Percentiles rank a stretch among this genome's conserved stretches.
Evolutionary conservation across 164 flowering plant species (phyloP).

Genomic region (Liriodendron chinense): DNA sequence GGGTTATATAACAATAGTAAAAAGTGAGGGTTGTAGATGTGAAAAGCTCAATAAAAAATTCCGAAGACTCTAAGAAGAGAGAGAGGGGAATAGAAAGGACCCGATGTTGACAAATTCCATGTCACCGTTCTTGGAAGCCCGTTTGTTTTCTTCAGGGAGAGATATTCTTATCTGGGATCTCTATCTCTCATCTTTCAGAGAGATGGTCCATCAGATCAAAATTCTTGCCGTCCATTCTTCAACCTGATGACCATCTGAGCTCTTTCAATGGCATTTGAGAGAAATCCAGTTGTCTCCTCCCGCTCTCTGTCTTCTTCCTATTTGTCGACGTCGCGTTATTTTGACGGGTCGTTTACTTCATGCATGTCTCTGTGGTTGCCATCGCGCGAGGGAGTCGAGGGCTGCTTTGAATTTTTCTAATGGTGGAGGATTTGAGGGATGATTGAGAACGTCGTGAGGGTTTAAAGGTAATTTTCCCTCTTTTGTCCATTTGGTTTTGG

Average conservation of each 20-base stretch:
- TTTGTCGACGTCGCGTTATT: slow-evolving; percentile 1
- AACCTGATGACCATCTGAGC: slow-evolving; percentile 61
- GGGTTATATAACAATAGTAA: too few species aligned
- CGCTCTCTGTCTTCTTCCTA: background rate
- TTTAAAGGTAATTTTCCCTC: slow-evolving; percentile 51
- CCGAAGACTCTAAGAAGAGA: background rate
- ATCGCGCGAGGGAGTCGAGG: background rate
- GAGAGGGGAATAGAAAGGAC: slow-evolving; percentile 57
- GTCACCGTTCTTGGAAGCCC: slow-evolving; percentile 96
- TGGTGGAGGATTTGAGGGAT: slow-evolving; percentile 31
- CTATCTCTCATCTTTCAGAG: slow-evolving; percentile 44
- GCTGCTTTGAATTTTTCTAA: slow-evolving; percentile 9
- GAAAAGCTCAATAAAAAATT: background rate
- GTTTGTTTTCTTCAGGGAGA: slow-evolving; percentile 61
- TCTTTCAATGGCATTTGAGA: slow-evolving; percentile 48
- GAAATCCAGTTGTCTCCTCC: slow-evolving; percentile 23
- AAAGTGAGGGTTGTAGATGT: background rate
- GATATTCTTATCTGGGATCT: slow-evolving; percentile 95
- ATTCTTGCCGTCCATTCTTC: slow-evolving; percentile 31
- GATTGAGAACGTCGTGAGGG: slow-evolving; percentile 43
- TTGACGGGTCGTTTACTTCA: slow-evolving; percentile 10
- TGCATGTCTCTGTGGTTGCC: slow-evolving; percentile 22
- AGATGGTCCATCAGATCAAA: slow-evolving; percentile 80
- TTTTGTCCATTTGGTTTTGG: background rate
- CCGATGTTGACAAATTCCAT: slow-evolving; percentile 98